Evolutionary conservation across 345 rosid genomes (phyloP), one percentile per base, ranked within the genome.

Genomic region (Pseudoturritis turrita): DNA sequence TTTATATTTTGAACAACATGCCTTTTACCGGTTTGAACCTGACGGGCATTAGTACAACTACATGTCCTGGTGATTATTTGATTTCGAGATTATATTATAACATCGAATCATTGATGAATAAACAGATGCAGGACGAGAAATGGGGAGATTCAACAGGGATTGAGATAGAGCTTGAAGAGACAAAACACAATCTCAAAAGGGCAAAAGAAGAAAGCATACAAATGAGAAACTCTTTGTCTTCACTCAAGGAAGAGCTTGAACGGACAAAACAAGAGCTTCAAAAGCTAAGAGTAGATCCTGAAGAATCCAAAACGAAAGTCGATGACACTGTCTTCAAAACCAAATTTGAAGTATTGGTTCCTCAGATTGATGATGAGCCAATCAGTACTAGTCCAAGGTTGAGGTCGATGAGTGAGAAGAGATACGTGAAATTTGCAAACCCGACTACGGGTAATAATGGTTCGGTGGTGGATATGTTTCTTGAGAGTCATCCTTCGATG

Each of bases 171-270:
- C 83, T 92, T 19, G 86, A 87, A 77, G 98, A 86, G 77, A 86
- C 99, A 40, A 95, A 81, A 59, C 86, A 83, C 29, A 82, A 71
- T 62, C 94, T 95, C 21, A 43, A 82, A 53, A 83, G 76, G 57
- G 97, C 91, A 3, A 86, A 80, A 75, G 96, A 88, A 76, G 93
- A 92, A 68, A 79, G 89, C 26, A 73, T 26, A 10, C 19, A 62
- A 51, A 87, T 95, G 94, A 89, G 84, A 15, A 81, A 72, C 50
- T 80, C 62, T 40, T 79, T 95, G 37, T 86, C 76, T 54, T 85
- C 79, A 50, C 86, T 95, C 21, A 62, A 81, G 78, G 77, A 87
- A 74, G 99, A 95, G 63, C 99, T 95, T 6, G 89, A 89, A 28
- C 63, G 79, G 14, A 89, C 99, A 50, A 95, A 82, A 68, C 75